Conservation (phyloP, 116 monocot species). For the Trichopus zeylanicus region DNA sequence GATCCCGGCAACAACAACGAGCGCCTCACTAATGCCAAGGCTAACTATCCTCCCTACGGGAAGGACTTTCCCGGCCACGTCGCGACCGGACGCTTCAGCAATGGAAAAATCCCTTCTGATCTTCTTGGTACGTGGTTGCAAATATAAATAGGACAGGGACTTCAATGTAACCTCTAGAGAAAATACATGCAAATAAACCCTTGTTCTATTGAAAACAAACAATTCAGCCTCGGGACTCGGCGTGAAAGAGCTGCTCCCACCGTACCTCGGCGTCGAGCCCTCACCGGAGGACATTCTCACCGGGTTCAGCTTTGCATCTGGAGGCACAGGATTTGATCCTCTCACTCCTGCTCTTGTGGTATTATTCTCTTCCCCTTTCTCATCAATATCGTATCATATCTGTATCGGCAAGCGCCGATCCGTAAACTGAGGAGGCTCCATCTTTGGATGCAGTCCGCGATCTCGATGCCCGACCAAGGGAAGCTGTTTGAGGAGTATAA, state of each 20-base stretch:
- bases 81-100: conserved; percentile 14
- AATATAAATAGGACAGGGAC: not conserved
- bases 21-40: conserved; percentile 1
- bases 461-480: conserved; percentile 28
- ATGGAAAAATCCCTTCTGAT: conserved; percentile 18
- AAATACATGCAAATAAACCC: not conserved
- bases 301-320: conserved; percentile 59
- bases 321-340: conserved; percentile 38
- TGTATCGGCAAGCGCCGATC: not conserved
- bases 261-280: conserved; percentile 18
- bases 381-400: not conserved
- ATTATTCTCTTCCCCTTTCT: not conserved
- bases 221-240: conserved; percentile 24
- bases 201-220: not conserved
- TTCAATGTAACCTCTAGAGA: not conserved
- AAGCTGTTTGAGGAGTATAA: conserved; percentile 31
- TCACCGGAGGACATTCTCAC: conserved; percentile 37
- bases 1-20: conserved; percentile 22
- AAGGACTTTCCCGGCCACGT: conserved; percentile 9
- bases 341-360: conserved; percentile 36
- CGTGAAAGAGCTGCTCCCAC: conserved; percentile 35
- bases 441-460: conserved; percentile 12
- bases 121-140: conserved; percentile 4
- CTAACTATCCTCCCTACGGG: conserved; percentile 21
- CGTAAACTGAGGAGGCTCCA: not conserved